phyloP scores from a whole-genome alignment of 2,329 filamentous ascomycete species.

The Aspergillus sp. region DNA sequence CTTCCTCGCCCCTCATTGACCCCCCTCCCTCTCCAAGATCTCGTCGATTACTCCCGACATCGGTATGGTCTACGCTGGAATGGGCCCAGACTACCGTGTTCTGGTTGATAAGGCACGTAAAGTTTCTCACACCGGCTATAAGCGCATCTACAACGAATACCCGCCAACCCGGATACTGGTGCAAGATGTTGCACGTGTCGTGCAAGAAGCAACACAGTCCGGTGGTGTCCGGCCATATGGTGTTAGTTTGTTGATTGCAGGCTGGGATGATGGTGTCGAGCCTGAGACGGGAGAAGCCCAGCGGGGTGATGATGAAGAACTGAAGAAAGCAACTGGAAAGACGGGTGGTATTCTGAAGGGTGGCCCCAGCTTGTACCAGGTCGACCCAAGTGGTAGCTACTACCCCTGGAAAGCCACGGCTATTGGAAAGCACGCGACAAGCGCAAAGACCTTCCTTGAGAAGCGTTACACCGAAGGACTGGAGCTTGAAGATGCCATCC shows the following conservation, averaged over 20 bases:
- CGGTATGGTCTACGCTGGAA: slow-evolving; percentile 98
- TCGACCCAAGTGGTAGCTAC: slow-evolving; percentile 97
- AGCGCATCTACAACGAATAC: slow-evolving; percentile 99
- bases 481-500: slow-evolving; percentile 95
- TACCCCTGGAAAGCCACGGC: slow-evolving; percentile 99
- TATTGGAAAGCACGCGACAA: slow-evolving; percentile 97
- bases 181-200: slow-evolving; percentile 93
- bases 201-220: slow-evolving; percentile 98
- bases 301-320: slow-evolving; percentile 50
- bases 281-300: slow-evolving; percentile 68
- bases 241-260: slow-evolving; percentile 89
- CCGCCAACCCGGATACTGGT: slow-evolving; percentile 99
- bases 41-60: slow-evolving; percentile 98
- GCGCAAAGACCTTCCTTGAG: slow-evolving; percentile 97
- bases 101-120: slow-evolving; percentile 97
- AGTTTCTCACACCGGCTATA: slow-evolving; percentile 96
- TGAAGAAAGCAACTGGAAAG: slow-evolving; percentile 72
- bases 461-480: slow-evolving; percentile 97
- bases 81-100: slow-evolving; percentile 97
- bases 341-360: slow-evolving; percentile 94
- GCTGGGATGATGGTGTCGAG: slow-evolving; percentile 95
- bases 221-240: slow-evolving; percentile 96
- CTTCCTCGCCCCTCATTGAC: slow-evolving; percentile 93
- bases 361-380: slow-evolving; percentile 95
- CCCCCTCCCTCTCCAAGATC: slow-evolving; percentile 94